These are phyloP conservation scores for Chrysosporium queenslandicum DNA, from an alignment of 2,329 filamentous ascomycete genomes.

Conservation along the genomic window DNA sequence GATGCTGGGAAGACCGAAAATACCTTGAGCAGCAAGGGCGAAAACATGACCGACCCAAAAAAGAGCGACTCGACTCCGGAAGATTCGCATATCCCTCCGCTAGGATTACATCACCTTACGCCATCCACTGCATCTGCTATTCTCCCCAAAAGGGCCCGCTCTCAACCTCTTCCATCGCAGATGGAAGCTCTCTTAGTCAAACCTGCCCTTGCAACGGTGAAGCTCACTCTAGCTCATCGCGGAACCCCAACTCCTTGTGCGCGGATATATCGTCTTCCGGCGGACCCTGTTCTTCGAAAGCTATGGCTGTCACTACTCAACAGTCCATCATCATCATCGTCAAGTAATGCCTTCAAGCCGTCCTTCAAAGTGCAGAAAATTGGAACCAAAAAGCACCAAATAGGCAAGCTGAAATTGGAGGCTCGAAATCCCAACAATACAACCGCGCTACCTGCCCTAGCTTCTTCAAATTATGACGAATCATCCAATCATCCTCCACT, in stretches of 20 bases:
- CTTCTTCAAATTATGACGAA: constrained; percentile 34
- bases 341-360: too few species aligned
- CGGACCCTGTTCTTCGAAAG: constrained; percentile 45
- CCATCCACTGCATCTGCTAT: constrained; percentile 31
- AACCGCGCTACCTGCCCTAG: constrained; percentile 33
- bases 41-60: not conserved
- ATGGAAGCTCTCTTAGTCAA: constrained; percentile 18
- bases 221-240: constrained; percentile 56
- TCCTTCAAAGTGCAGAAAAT: too few species aligned
- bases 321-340: not conserved
- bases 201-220: constrained; percentile 48
- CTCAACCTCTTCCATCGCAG: constrained; percentile 11
- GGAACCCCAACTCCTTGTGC: constrained; percentile 64
- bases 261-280: constrained; percentile 77
- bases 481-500: constrained; percentile 43
- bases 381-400: constrained; percentile 19
- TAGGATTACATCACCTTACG: constrained; percentile 33
- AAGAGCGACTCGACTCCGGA: constrained; percentile 7
- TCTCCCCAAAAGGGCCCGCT: constrained; percentile 23
- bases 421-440: constrained; percentile 24
- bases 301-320: constrained; percentile 53
- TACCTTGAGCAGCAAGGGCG: not conserved
- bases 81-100: constrained; percentile 20
- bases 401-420: constrained; percentile 13
- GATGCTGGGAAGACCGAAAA: not conserved